Base-by-base conservation (phyloP, 345 rosid species). In the Syzygium grande region DNA sequence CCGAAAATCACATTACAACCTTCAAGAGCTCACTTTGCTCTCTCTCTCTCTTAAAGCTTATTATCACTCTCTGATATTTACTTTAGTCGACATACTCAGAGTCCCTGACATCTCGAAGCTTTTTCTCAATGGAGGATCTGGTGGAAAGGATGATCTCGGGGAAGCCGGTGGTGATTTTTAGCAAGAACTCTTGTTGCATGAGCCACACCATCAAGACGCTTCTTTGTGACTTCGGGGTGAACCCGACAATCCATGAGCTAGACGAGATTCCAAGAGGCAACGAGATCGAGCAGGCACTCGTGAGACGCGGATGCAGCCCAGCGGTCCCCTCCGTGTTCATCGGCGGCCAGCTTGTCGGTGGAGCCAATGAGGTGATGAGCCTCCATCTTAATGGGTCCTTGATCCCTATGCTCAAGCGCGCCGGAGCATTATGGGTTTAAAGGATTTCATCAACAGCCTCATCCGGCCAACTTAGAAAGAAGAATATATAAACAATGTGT, bases 131-230 rank as follows among this genome's bases (percentile, higher is more conserved):
- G 87, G 87, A 52, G 63, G 86, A 53, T 85, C 52, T 49, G 51
- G 89, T 88, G 78, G 56, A 51, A 19, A 49, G 51, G 85, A 88
- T 88, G 89, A 85, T 52, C 43, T n/a, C 85, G 9, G 89, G 86
- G 89, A 88, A 78, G 80, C 89, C 89, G 21, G 85, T 78, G 55
- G 89, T 86, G 87, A 56, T 88, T 73, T 88, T 88, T 27, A 88
- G 89, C 86, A 88, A 88, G 87, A 88, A 59, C 89, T 73, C 89
- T 9, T 88, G 89, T 30, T 88, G 89, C 89, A 79, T 88, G 87
- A 16, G 80, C 87, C 87, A 88, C 87, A 55, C 89, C 87, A 38
- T 88, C 80, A 85, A 88, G 85, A 85, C 63, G 73, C 85, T 88
- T 30, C 59, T 88, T 43, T 56, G 85, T 7, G 89, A 86, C 85